Conservation (phyloP, 176 grass and related monocot species). For the Elaeis guineensis region DNA sequence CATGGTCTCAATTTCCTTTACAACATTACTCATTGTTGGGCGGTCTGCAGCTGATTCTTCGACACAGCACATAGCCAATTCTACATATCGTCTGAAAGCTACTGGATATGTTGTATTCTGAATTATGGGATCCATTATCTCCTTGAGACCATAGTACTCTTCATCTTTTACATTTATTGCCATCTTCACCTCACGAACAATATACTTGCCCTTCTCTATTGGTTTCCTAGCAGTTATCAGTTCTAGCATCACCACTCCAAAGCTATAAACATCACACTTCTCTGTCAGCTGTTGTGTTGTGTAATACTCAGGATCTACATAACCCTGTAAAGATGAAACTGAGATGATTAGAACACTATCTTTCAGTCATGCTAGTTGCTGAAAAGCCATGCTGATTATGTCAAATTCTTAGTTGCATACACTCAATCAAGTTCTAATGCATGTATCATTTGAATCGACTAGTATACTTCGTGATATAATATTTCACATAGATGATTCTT, state of each 20-base stretch:
- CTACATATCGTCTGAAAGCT: constrained; percentile 64
- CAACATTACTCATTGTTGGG: constrained; percentile 70
- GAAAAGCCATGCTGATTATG: no score
- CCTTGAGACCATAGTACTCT: constrained; percentile 72
- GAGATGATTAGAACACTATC: not conserved
- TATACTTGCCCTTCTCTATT: constrained; percentile 83
- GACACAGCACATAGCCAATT: constrained; percentile 60
- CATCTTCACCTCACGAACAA: constrained; percentile 61
- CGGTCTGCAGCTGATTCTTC: constrained; percentile 43
- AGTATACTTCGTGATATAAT: no score
- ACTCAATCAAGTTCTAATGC: no score
- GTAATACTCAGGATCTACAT: constrained; percentile 95
- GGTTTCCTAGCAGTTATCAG: constrained; percentile 70
- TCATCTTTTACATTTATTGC: constrained; percentile 36
- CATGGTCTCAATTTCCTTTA: constrained; percentile 85
- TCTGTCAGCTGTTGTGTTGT: constrained; percentile 79
- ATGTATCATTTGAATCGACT: no score
- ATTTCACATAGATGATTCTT: no score
- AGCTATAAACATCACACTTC: constrained; percentile 97
- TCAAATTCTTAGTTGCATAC: no score
- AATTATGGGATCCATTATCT: constrained; percentile 57
- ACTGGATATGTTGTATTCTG: constrained; percentile 39
- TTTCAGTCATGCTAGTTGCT: not conserved
- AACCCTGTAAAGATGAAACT: constrained; percentile 40
- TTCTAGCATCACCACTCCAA: constrained; percentile 93